Conservation (phyloP, 345 rosid species). For the Boechera retrofracta region DNA sequence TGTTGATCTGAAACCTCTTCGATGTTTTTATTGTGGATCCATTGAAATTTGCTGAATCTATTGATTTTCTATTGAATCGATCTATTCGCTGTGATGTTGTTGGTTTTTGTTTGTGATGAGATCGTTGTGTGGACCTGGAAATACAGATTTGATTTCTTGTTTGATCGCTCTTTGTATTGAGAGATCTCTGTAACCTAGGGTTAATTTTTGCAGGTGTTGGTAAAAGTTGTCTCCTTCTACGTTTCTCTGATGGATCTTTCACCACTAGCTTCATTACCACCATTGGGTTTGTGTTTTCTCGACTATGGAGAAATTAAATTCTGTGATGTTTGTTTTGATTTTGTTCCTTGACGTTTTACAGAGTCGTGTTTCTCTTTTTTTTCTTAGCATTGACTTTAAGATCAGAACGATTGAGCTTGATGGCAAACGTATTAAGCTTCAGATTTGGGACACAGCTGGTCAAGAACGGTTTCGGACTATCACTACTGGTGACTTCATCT, state of each 20-base stretch:
- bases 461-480: conserved; percentile 94
- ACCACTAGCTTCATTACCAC: conserved; percentile 97
- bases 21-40: neutral
- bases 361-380: conserved; percentile 1
- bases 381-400: conserved; percentile 82
- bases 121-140: conserved; percentile 11
- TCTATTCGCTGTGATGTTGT: conserved; percentile 14
- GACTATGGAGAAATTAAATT: neutral
- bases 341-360: neutral
- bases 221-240: conserved; percentile 95
- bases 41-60: neutral
- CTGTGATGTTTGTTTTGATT: neutral
- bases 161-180: conserved; percentile 37
- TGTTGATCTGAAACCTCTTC: conserved; percentile 38
- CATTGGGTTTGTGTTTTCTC: conserved; percentile 66
- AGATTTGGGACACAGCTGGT: conserved; percentile 99
- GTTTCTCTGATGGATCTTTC: conserved; percentile 96
- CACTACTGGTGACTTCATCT: conserved; percentile 63
- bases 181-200: conserved; percentile 9
- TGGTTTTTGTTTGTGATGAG: conserved; percentile 1
- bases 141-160: neutral
- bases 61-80: conserved; percentile 16
- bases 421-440: conserved; percentile 88
- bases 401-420: conserved; percentile 95
- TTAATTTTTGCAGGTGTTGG: conserved; percentile 62